Percentiles rank a stretch among this genome's conserved stretches.
These are phyloP conservation scores for Zelonia costaricensis DNA, from an alignment of 208 protist genomes.

Conservation along the genomic window DNA sequence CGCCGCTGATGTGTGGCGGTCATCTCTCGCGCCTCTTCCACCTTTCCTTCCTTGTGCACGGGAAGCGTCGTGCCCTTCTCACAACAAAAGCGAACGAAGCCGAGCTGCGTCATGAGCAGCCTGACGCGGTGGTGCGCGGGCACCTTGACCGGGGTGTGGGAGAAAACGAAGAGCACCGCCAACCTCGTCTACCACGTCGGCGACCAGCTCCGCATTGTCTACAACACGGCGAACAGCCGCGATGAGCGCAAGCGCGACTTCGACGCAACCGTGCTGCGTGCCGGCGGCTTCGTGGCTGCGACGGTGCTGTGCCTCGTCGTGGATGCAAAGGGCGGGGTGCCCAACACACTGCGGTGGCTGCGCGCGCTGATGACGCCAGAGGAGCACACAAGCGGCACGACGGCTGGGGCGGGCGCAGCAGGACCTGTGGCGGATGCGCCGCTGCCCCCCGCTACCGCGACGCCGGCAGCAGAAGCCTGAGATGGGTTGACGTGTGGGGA, in stretches of 20 bases:
- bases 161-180: slow-evolving; percentile 39
- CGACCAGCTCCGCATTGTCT: slow-evolving; percentile 62
- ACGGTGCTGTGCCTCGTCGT: slow-evolving; percentile 42
- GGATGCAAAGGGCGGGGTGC: slow-evolving; percentile 49
- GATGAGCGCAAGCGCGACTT: slow-evolving; percentile 46
- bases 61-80: too few relatives aligned
- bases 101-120: slow-evolving; percentile 18
- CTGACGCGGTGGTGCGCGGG: slow-evolving; percentile 21
- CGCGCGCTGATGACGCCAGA: slow-evolving; percentile 18
- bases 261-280: slow-evolving; percentile 42
- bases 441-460: too few relatives aligned
- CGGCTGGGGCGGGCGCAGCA: neutral
- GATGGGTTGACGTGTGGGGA: too few relatives aligned
- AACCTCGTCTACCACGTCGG: slow-evolving; percentile 71
- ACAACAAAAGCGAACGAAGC: too few relatives aligned
- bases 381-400: neutral
- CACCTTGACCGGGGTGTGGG: slow-evolving; percentile 33
- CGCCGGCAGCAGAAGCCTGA: too few relatives aligned
- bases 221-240: slow-evolving; percentile 68
- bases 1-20: too few relatives aligned
- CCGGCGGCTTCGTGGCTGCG: slow-evolving; percentile 34
- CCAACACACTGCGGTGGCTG: slow-evolving; percentile 28
- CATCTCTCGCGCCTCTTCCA: too few relatives aligned
- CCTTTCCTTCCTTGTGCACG: too few relatives aligned
- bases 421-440: too few relatives aligned